Evolutionary conservation across 2,329 filamentous ascomycete species (phyloP).

Genomic region (Neobulgaria alba): DNA sequence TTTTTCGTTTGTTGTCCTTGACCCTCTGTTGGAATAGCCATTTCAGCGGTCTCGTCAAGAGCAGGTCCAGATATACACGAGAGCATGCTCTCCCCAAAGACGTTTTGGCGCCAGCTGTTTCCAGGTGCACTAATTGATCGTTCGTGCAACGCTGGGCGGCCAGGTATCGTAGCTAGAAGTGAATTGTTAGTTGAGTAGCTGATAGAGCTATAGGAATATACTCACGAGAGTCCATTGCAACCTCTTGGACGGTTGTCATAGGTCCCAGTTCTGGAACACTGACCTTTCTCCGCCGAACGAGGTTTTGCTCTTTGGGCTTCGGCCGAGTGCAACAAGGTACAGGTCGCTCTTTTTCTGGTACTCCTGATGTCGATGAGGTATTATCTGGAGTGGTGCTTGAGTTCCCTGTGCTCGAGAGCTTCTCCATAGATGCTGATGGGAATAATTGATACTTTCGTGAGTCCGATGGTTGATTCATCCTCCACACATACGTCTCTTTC

Average conservation of each 20-base stretch:
- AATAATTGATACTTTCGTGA: slow-evolving; percentile 53
- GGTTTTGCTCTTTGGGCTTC: slow-evolving; percentile 49
- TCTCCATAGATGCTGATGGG: slow-evolving; percentile 37
- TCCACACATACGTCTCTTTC: slow-evolving; percentile 43
- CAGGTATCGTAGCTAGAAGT: slow-evolving; percentile 54
- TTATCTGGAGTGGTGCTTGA: neutral
- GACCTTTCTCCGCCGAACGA: slow-evolving; percentile 51
- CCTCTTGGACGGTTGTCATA: slow-evolving; percentile 61
- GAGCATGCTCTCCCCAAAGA: slow-evolving; percentile 30
- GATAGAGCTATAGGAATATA: slow-evolving; percentile 3
- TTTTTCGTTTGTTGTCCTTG: neutral
- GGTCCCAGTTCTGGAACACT: slow-evolving; percentile 57
- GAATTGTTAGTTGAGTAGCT: slow-evolving; percentile 3
- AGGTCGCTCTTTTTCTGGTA: neutral
- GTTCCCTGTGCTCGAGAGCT: slow-evolving; percentile 26
- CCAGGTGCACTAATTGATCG: slow-evolving; percentile 55
- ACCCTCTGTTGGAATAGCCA: slow-evolving; percentile 12
- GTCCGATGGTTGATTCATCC: slow-evolving; percentile 47
- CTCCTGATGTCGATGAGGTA: neutral
- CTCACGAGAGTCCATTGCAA: slow-evolving; percentile 63
- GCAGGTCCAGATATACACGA: slow-evolving; percentile 27
- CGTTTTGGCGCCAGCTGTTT: slow-evolving; percentile 37
- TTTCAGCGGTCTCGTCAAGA: slow-evolving; percentile 30
- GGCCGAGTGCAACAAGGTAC: slow-evolving; percentile 35
- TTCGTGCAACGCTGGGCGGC: slow-evolving; percentile 55